Conservation (phyloP, 2,329 filamentous ascomycete species). For the Ceratocystis huliohia region DNA sequence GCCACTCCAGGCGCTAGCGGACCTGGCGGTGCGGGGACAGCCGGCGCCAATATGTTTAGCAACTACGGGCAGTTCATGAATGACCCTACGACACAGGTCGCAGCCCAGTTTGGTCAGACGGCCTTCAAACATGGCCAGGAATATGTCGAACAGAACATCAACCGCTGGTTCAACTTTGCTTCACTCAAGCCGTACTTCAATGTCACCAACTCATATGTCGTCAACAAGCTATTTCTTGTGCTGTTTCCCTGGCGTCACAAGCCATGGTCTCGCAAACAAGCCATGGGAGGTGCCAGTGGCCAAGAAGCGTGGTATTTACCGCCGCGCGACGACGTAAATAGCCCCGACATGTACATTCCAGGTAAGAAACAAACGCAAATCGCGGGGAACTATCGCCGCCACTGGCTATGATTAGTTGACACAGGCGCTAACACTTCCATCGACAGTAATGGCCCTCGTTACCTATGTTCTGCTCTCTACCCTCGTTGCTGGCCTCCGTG, state of each 20-base stretch:
- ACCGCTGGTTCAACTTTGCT: conserved; percentile 75
- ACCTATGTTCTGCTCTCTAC: conserved; percentile 95
- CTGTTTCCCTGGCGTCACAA: conserved; percentile 96
- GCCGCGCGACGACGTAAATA: conserved; percentile 90
- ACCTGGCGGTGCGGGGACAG: background rate
- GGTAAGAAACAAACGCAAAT: conserved; percentile 27
- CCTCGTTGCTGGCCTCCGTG: conserved; percentile 74
- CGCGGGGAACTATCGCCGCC: background rate
- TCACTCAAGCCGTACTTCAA: conserved; percentile 99
- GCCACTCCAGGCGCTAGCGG: conserved; percentile 11
- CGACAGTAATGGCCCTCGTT: conserved; percentile 75
- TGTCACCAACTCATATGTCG: conserved; percentile 92
- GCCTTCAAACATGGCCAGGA: conserved; percentile 86
- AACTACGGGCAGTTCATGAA: conserved; percentile 89
- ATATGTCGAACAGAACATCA: conserved; percentile 84
- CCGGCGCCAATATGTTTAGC: conserved; percentile 44
- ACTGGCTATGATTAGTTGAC: background rate
- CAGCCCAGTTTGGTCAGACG: conserved; percentile 83
- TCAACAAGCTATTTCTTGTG: conserved; percentile 84
- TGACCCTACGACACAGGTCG: conserved; percentile 88
- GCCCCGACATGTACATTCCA: conserved; percentile 98
- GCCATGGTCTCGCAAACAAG: conserved; percentile 88
- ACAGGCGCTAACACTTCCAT: background rate
- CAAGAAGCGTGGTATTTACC: conserved; percentile 72
- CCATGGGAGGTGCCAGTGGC: conserved; percentile 50